Evolutionary conservation across 805 yeast genomes (phyloP), one percentile per base, ranked within the genome.

Genomic region (Metschnikowia rubicola): DNA sequence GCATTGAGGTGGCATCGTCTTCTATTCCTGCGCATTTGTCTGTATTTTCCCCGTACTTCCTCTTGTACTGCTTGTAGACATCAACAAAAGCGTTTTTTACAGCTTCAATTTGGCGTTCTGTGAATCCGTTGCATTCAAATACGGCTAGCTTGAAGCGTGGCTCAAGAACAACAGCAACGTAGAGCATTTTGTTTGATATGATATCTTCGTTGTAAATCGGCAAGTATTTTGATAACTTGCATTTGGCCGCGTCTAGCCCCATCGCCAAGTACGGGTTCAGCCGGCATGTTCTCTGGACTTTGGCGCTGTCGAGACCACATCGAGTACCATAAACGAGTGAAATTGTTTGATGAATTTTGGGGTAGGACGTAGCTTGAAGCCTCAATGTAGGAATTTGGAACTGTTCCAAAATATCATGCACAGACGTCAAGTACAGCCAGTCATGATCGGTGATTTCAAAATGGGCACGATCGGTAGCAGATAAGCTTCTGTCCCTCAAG

Each of bases 321-420:
- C 38, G 37, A 28, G 39, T 38, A 32, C 29, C 21, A 11, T 19
- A 17, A 29, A 44, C 42, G 10, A 19, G 21, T 11, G 47, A 39
- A 6, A 31, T 34, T 13, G 47, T 38, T 4, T 28, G 47, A 21
- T 44, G 2, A 19, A 34, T 34, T 13, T 35, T 21, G 21, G 41
- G n/a, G 33, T 43, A 19, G 4, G 36, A 19, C 10, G 47, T 34
- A 4, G 35, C 42, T 35, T 38, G 47, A 29, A 44, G 47, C 39
- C 29, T 34, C 26, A 44, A 17, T 19, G 43, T 44, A 12, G 43
- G 42, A 4, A 28, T 31, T 7, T 37, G 15, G 26, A 44, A 44
- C 12, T 21, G 30, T 31, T 28, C 31, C 26, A 44, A 36, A 10
- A 44, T 13, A 17, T 44, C 35, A 21, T 43, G 39, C 30, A 38